Base-by-base conservation (phyloP, 2,329 filamentous ascomycete genomes). In the Pestalotiopsis fici region DNA sequence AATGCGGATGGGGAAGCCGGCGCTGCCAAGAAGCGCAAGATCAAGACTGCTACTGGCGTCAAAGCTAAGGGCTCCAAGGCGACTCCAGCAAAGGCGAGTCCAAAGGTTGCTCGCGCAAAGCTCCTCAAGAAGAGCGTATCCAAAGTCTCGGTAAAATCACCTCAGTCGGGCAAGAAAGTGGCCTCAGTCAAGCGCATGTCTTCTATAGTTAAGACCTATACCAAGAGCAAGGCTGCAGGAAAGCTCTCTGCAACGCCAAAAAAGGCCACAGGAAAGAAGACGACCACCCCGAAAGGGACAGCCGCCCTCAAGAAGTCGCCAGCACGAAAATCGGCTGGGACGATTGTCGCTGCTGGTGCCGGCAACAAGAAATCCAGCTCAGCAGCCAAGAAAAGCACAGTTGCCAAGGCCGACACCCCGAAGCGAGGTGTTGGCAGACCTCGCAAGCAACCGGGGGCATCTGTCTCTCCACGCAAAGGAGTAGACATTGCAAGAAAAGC, bases 21-120 rank as follows among this genome's bases (percentile, higher is more conserved):
- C 66, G 71, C 73, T 37, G 70, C 75, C 23, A 85, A 82, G 76
- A 87, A 84, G 74, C 79, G 80, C 31, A 88, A 87, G 78, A 82
- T 85, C 37, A 79, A 80, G 70, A 72, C 76, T 12, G 70, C 81
- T 0, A 76, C 74, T 3, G 78, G 79, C 27, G 67, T 77, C 37
- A 81, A 82, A 50, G 69, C 66, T 7, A 66, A 72, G 61, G 37
- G 47, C n/a, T 63, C 64, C 9, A 73, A 69, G 72, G 71, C 72
- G 64, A 72, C 76, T 3, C 67, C 78, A 21, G 77, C 79, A 15
- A 73, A 73, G 4, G 69, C 74, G 9, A 75, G 74, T 59, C 69
- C 76, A 47, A 79, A 80, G 67, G 74, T 74, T 7, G 74, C 74
- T 4, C 61, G 66, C 76, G 71, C 77, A 3, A 74, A 74, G 21